Conservation (phyloP, 1,284 basidiomycete species). For the Mycena sp. region DNA sequence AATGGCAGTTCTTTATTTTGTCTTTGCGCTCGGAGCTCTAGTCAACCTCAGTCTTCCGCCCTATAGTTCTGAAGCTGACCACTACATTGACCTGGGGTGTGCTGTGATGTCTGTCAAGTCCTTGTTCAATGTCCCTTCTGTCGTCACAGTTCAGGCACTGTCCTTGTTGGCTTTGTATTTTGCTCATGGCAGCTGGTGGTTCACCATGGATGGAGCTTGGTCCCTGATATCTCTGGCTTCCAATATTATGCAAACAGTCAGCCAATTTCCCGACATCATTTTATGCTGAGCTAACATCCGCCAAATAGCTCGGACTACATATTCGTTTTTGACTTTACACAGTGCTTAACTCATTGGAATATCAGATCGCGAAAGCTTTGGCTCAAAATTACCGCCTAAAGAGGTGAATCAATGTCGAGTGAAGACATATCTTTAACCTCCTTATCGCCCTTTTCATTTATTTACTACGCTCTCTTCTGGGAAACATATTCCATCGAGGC, state of each 20-base stretch:
- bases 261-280: too few species aligned
- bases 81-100: slow-evolving; percentile 27
- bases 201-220: slow-evolving; percentile 48
- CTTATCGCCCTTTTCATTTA: not conserved
- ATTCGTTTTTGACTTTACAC: not conserved
- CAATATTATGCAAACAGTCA: slow-evolving; percentile 47
- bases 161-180: slow-evolving; percentile 28
- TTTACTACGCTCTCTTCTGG: slow-evolving; percentile 23
- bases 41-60: slow-evolving; percentile 30
- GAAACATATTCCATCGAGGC: slow-evolving; percentile 23
- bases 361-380: slow-evolving; percentile 22
- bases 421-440: not conserved
- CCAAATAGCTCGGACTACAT: slow-evolving; percentile 29
- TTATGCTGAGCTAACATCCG: too few species aligned
- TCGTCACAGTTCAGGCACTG: slow-evolving; percentile 28
- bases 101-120: slow-evolving; percentile 22
- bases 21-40: slow-evolving; percentile 29
- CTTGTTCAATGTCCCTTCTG: slow-evolving; percentile 14
- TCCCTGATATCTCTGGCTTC: slow-evolving; percentile 41
- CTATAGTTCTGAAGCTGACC: slow-evolving; percentile 30
- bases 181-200: slow-evolving; percentile 26
- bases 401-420: slow-evolving; percentile 13
- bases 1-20: slow-evolving; percentile 35
- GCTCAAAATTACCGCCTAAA: slow-evolving; percentile 10
- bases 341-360: not conserved